phyloP scores from a whole-genome alignment of 352 stramenopile species.

The Globisporangium yorkense region DNA sequence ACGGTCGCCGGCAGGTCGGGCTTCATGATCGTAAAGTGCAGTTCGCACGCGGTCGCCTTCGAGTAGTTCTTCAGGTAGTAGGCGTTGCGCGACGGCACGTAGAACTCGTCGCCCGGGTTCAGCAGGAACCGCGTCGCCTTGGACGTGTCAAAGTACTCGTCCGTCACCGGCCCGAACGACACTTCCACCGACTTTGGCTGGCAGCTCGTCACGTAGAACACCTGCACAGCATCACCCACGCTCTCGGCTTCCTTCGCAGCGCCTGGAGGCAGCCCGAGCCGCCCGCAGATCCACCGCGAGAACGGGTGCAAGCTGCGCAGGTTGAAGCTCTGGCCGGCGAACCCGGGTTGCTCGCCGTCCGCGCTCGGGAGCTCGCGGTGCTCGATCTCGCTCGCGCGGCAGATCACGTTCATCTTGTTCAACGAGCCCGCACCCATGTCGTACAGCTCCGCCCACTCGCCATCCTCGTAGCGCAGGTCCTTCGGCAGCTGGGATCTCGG shows the following conservation, averaged over 20 bases:
- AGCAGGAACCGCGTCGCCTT: constrained; percentile 93
- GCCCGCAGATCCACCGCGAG: constrained; percentile 87
- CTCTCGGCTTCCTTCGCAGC: constrained; percentile 95
- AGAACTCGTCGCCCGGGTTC: constrained; percentile 94
- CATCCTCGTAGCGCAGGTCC: constrained; percentile 41
- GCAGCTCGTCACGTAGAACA: constrained; percentile 91
- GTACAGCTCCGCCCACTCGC: constrained; percentile 72
- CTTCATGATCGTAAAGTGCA: constrained; percentile 96
- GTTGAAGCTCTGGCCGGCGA: constrained; percentile 88
- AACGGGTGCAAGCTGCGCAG: constrained; percentile 57
- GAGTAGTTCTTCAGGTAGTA: constrained; percentile 98
- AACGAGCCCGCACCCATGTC: constrained; percentile 45
- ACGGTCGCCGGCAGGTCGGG: constrained; percentile 22
- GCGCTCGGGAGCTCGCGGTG: constrained; percentile 63
- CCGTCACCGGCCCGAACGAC: constrained; percentile 53
- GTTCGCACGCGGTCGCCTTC: constrained; percentile 63
- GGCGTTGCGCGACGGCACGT: constrained; percentile 93
- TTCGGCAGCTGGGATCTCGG: constrained; percentile 41
- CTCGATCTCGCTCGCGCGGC: constrained; percentile 62
- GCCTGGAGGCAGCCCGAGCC: constrained; percentile 86
- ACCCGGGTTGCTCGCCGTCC: constrained; percentile 42
- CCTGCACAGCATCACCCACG: constrained; percentile 90
- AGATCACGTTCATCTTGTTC: constrained; percentile 82
- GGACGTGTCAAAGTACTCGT: constrained; percentile 83
- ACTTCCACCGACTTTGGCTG: constrained; percentile 83